Base-by-base conservation (phyloP, 2,329 filamentous ascomycete genomes). In the Mollisiaceae sp. region DNA sequence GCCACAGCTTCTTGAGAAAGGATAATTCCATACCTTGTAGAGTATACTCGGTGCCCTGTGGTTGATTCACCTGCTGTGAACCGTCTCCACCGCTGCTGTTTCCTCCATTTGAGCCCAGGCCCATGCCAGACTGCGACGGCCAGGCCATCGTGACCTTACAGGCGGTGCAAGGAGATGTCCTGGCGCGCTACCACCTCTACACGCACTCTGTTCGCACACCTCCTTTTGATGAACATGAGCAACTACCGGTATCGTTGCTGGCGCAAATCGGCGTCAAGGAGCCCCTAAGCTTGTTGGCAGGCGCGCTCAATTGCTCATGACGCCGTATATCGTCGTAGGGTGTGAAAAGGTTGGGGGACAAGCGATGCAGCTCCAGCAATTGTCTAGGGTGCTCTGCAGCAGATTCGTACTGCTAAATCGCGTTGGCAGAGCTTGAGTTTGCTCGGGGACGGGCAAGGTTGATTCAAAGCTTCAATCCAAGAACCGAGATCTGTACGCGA, bases 1-100 rank as follows among this genome's bases (percentile, higher is more conserved):
- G 18, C 9, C 27, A 52, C 14, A 36, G 4, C 8, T 38, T 12
- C 27, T 8, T 15, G 8, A 27, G 47, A 60, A 32, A 18, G n/a
- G 24, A 20, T 20, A 50, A 41, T 39, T 24, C 43, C 69, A 68
- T 77, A 91, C 89, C 89, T 82, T 91, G 89, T 70, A 91, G 77
- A 64, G 89, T 91, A 76, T 91, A 91, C 76, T 91, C 89, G 3
- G 89, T 91, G 67, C 88, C 89, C 73, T 84, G 81, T 35, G 81
- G 85, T 77, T 79, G 86, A 77, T 73, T 76, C 36, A 55, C 47
- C 64, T 75, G 73, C 61, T 73, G 72, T 38, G 66, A 62, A 15
- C 56, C 67, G 57, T 74, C 72, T 41, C 67, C 69, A 38, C 61
- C 63, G 38, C 69, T 74, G 71, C 71, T 73, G 2, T 71, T 71